Evolutionary conservation across 2,329 filamentous ascomycete species (phyloP).

Genomic region (Neonectria sp.): DNA sequence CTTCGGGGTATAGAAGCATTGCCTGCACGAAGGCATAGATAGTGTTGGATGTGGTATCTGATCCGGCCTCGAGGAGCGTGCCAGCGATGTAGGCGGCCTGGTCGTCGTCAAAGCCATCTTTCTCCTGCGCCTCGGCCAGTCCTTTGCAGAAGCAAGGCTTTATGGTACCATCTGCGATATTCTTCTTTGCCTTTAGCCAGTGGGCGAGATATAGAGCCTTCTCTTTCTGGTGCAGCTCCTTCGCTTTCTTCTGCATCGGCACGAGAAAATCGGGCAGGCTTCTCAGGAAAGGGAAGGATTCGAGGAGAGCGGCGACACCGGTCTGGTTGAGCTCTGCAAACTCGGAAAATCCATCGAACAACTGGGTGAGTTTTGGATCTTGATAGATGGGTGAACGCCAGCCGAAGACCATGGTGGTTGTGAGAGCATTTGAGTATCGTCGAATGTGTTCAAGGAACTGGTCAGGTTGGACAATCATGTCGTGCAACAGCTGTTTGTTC

Average conservation of each 20-base stretch:
- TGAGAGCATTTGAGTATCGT: constrained; percentile 21
- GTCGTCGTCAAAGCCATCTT: background rate
- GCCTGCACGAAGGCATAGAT: constrained; percentile 58
- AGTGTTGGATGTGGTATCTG: constrained; percentile 50
- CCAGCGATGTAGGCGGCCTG: constrained; percentile 48
- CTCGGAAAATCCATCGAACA: constrained; percentile 1
- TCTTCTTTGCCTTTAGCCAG: constrained; percentile 16
- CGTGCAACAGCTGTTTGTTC: constrained; percentile 17
- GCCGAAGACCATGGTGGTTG: constrained; percentile 16
- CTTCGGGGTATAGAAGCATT: constrained; percentile 59
- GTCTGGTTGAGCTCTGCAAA: constrained; percentile 3
- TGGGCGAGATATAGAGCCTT: constrained; percentile 16
- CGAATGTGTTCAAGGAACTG: constrained; percentile 6
- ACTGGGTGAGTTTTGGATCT: constrained; percentile 6
- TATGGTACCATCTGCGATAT: constrained; percentile 38
- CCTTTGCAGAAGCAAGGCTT: constrained; percentile 41
- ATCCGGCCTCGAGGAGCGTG: constrained; percentile 50
- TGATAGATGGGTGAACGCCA: background rate
- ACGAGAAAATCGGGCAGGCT: constrained; percentile 10
- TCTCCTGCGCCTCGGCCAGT: constrained; percentile 1
- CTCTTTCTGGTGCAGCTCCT: constrained; percentile 12
- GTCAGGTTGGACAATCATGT: background rate
- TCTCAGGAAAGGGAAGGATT: background rate
- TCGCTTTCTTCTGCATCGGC: constrained; percentile 9
- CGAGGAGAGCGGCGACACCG: constrained; percentile 8